phyloP scores from a whole-genome alignment of 257 asterid genomes.

The Cynanchum wilfordii region DNA sequence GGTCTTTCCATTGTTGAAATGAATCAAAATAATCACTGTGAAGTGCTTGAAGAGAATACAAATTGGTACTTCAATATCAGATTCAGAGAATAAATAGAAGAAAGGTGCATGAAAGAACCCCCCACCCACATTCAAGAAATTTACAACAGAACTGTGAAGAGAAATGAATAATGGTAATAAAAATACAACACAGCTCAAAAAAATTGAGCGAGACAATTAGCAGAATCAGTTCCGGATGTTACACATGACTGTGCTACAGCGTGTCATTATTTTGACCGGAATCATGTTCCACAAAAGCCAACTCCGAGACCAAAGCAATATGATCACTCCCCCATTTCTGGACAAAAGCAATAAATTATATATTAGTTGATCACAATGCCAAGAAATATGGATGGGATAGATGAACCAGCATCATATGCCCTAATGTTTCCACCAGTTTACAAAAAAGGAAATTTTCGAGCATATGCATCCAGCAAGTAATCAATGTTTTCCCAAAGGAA shows the following conservation, averaged over 20 bases:
- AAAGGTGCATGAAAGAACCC: not conserved
- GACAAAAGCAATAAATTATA: slow-evolving; percentile 15
- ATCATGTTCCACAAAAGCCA: slow-evolving; percentile 50
- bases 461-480: not conserved
- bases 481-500: not conserved
- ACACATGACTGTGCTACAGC: not conserved
- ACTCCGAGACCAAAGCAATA: slow-evolving; percentile 85
- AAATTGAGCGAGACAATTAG: not conserved
- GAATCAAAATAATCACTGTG: too few relatives aligned
- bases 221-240: not conserved
- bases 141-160: not conserved
- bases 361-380: not conserved
- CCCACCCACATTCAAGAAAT: not conserved
- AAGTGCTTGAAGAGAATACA: too few relatives aligned
- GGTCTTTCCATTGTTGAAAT: too few relatives aligned
- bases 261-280: slow-evolving; percentile 11
- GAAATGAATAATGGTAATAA: not conserved
- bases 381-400: not conserved
- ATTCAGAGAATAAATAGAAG: not conserved
- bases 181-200: too few relatives aligned
- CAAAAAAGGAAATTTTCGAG: not conserved
- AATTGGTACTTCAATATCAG: not conserved
- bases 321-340: slow-evolving; percentile 99
- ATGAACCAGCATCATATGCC: not conserved
- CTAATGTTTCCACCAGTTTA: not conserved